Conservation (phyloP, 495 filamentous ascomycete genomes). For the Hypoxylon fuscum region DNA sequence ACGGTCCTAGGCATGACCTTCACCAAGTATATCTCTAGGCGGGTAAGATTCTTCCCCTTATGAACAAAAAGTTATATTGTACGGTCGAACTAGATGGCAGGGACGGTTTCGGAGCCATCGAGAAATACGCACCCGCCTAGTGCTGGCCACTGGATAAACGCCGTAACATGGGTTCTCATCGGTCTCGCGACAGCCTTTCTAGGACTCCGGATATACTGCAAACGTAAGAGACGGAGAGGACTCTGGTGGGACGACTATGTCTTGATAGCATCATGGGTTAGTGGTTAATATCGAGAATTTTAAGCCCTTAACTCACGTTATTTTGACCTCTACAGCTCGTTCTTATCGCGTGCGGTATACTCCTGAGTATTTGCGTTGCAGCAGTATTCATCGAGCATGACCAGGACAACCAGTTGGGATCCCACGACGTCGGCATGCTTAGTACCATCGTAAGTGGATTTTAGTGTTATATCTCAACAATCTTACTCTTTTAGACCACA, state of each 20-base stretch:
- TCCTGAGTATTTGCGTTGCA: conserved; percentile 8
- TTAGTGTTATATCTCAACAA: no score
- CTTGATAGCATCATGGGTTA: conserved; percentile 48
- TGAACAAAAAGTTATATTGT: background rate
- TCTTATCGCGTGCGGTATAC: conserved; percentile 1
- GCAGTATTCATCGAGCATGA: conserved; percentile 13
- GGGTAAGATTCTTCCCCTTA: background rate
- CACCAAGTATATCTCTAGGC: background rate
- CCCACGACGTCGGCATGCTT: conserved; percentile 17
- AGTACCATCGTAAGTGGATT: conserved; percentile 7
- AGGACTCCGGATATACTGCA: conserved; percentile 47
- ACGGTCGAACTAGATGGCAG: background rate
- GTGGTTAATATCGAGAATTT: background rate
- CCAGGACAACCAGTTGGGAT: conserved; percentile 16
- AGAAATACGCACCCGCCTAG: conserved; percentile 7
- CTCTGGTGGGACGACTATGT: conserved; percentile 49
- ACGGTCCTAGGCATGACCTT: background rate
- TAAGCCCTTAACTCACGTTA: background rate
- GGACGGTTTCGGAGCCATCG: background rate
- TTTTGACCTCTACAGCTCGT: conserved; percentile 5
- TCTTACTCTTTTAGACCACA: background rate
- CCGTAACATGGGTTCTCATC: conserved; percentile 41
- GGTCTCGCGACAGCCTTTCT: conserved; percentile 41
- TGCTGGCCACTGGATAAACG: conserved; percentile 36
- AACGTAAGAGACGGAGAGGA: conserved; percentile 26